Percentiles rank a stretch among this genome's conserved stretches.
Evolutionary conservation across 306 rosid genomes (phyloP).

Genomic region (Cucurbita pepo): DNA sequence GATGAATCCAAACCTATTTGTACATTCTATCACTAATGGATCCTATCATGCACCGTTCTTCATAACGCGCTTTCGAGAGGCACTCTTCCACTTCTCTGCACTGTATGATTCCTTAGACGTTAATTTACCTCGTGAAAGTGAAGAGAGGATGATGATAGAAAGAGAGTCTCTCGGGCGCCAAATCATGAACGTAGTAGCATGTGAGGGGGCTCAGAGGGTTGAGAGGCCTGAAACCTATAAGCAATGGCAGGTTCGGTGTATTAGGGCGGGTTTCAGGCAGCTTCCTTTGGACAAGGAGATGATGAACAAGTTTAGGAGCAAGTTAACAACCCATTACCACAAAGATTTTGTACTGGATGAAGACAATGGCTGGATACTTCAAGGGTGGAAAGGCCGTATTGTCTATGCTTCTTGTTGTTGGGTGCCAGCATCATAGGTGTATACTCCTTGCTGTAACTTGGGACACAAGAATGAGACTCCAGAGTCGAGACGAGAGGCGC

Average conservation of each 20-base stretch:
- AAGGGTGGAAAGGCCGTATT: constrained; percentile 22
- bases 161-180: constrained; percentile 8
- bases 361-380: constrained; percentile 16
- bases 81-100: constrained; percentile 15
- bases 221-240: constrained; percentile 20
- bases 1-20: constrained; percentile 12
- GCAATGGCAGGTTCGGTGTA: constrained; percentile 16
- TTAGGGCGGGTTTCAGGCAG: constrained; percentile 16
- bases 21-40: constrained; percentile 10
- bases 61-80: constrained; percentile 12
- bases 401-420: constrained; percentile 11
- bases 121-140: neutral
- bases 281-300: constrained; percentile 9
- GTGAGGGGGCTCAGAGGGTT: constrained; percentile 13
- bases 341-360: constrained; percentile 12
- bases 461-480: neutral
- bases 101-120: constrained; percentile 8
- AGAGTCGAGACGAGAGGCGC: neutral
- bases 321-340: neutral
- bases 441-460: neutral
- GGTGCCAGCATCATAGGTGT: constrained; percentile 5
- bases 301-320: constrained; percentile 1
- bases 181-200: constrained; percentile 9
- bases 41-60: constrained; percentile 16
- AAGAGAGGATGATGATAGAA: constrained; percentile 2